Percentiles rank a stretch among this genome's conserved stretches.
Conservation (phyloP, 371 early-diverging fungal species). For the Nematocida displodere region DNA sequence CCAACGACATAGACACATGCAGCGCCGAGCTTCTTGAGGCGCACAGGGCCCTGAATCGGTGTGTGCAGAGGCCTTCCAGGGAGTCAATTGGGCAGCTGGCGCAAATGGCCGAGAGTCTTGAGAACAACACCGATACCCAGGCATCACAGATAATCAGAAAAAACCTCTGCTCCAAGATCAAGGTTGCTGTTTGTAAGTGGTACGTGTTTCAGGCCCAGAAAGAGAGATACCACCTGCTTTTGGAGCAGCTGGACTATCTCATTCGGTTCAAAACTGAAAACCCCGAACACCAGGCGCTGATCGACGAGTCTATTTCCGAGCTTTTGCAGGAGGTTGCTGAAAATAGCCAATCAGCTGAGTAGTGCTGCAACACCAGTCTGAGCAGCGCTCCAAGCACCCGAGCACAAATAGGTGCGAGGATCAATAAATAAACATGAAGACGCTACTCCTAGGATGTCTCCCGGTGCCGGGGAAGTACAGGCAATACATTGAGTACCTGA, state of each 20-base stretch:
- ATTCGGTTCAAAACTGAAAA: not conserved
- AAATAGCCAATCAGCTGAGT: not conserved
- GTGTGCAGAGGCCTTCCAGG: not conserved
- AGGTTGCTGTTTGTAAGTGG: slow-evolving; percentile 38
- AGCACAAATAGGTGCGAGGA: slow-evolving; percentile 1
- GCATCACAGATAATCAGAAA: not conserved
- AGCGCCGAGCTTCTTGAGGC: not conserved
- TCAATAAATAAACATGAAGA: slow-evolving; percentile 38
- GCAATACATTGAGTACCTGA: slow-evolving; percentile 30
- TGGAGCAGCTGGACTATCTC: slow-evolving; percentile 47
- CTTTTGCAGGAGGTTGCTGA: slow-evolving; percentile 22
- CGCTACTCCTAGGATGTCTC: slow-evolving; percentile 21
- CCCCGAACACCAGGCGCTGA: not conserved
- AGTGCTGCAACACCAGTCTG: too few relatives aligned
- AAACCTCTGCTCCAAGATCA: slow-evolving; percentile 11
- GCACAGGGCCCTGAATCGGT: not conserved
- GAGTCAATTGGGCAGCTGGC: not conserved
- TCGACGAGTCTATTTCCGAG: slow-evolving; percentile 28
- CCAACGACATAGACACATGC: too few relatives aligned
- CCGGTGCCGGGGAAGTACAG: slow-evolving; percentile 25
- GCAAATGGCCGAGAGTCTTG: not conserved
- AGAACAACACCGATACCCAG: not conserved
- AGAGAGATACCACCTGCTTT: slow-evolving; percentile 18
- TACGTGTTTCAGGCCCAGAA: slow-evolving; percentile 36
- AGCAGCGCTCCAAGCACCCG: not conserved